Base-by-base conservation (phyloP, 345 rosid species). In the Aquilaria sinensis region DNA sequence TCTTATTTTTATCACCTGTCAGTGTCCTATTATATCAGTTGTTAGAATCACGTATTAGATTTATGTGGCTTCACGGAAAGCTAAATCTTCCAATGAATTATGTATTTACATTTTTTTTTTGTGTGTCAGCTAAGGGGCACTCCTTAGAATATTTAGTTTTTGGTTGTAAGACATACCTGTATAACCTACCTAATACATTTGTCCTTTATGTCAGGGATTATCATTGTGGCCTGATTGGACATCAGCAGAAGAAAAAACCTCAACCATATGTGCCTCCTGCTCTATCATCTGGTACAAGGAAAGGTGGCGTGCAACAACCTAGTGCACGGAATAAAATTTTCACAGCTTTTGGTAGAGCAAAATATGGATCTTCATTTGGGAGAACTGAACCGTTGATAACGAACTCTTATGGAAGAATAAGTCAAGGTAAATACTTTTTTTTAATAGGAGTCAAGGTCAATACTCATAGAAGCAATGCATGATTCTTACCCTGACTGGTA, bases 171-270 rank as follows among this genome's bases (percentile, higher is more conserved):
- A 60, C 15, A 31, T 60, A 46, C n/a, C 14, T 34, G 68, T 70
- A 59, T 31, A 67, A 53, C 50, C 9, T 56, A 23, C 37, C 51
- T 64, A 64, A 60, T 47, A 55, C 59, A 48, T 57, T 53, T 14
- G 45, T 64, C 37, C 53, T 55, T 41, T 78, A 69, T 77, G 37
- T 70, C 74, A 94, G 99, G 99, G 77, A 76, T 61, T 78, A 70
- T 74, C 89, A 86, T 81, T 90, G 88, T 71, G 83, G 72, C 64
- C 74, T 88, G 70, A 80, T 93, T 70, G 98, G 98, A n/a, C 90
- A 93, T 80, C 85, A 64, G 52, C 76, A 59, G 46, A 61, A 1
- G 11, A 90, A 66, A 72, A 93, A 72, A 80, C 62, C 68, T 76
- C 80, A 71, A 64, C 63, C 50, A 47, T 16, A 66, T 12, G 68